Evolutionary conservation across 805 yeast genomes (phyloP), one percentile per base, ranked within the genome.

Genomic region (Kockiozyma suomiensis): DNA sequence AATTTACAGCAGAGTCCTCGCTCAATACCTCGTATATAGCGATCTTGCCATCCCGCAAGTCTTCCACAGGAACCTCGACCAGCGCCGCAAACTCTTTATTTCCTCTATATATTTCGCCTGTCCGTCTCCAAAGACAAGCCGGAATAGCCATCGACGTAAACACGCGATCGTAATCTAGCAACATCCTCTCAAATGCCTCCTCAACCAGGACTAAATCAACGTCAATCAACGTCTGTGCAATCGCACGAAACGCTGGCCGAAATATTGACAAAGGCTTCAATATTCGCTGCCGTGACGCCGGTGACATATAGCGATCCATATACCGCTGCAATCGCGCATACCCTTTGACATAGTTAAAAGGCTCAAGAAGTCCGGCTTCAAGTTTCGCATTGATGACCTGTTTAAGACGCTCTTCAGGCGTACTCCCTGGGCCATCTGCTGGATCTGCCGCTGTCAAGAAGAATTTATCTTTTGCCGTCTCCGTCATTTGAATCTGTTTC

Each of bases 121-220:
- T 92, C 68, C 98, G 85, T 71, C 98, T 78, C 97, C 98, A 93
- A 30, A 93, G 78, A 75, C 98, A 93, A 0, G 97, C 97, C 1
- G 98, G 98, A 62, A 93, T 90, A 5, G 97, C 97, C 97, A 93
- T 91, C 3, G 96, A 87, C 0, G 97, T 91, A 75, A 93, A 93
- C 2, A 93, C 97, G 37, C 98, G 80, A 72, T 93, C 98, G 70
- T 93, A 91, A 68, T 93, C 97, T 54, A 93, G 76, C 47, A 93
- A 75, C 96, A 93, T 89, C 64, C 97, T 79, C 75, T 93, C 98
- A 71, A 93, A 93, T 57, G 87, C 87, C 73, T 93, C 98, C 69
- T 93, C 98, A 3, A 93, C 97, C 37, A 91, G 76, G 3, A 92
- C 92, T 70, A 93, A 78, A 73, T 93, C 98, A 8, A 91, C 89